Percentiles rank a stretch among this genome's conserved stretches.
Evolutionary conservation across 2,329 filamentous ascomycete species (phyloP).

Genomic region (Cercospora sesami): DNA sequence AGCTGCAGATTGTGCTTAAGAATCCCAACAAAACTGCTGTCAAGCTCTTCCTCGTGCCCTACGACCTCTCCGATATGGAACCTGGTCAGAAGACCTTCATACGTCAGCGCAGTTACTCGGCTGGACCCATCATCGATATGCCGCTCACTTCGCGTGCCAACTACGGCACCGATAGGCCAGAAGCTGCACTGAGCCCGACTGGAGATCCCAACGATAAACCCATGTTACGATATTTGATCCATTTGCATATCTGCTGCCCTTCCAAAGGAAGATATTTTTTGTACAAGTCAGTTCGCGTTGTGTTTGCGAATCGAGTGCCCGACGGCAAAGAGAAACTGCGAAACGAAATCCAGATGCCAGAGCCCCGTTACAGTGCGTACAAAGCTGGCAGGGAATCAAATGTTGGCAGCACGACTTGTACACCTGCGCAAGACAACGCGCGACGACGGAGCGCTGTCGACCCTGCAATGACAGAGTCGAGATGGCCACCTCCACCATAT

Average conservation of each 20-base stretch:
- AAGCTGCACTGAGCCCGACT: constrained; percentile 53
- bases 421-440: constrained; percentile 18
- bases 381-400: constrained; percentile 59
- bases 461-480: constrained; percentile 5
- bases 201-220: constrained; percentile 62
- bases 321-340: constrained; percentile 90
- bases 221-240: constrained; percentile 83
- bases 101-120: constrained; percentile 87
- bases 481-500: constrained; percentile 14
- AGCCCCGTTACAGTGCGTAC: constrained; percentile 82
- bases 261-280: constrained; percentile 81
- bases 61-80: constrained; percentile 89
- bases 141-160: constrained; percentile 51
- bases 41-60: constrained; percentile 91
- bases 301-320: constrained; percentile 94
- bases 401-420: constrained; percentile 23
- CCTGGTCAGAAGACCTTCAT: constrained; percentile 94
- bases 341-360: constrained; percentile 86
- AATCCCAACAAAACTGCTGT: constrained; percentile 98
- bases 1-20: constrained; percentile 95
- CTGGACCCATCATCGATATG: constrained; percentile 79
- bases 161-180: constrained; percentile 54
- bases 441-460: constrained; percentile 26
- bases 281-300: constrained; percentile 87
- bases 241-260: constrained; percentile 89